Evolutionary conservation across 352 stramenopile species (phyloP).

Genomic region (Globisporangium sylvaticum): DNA sequence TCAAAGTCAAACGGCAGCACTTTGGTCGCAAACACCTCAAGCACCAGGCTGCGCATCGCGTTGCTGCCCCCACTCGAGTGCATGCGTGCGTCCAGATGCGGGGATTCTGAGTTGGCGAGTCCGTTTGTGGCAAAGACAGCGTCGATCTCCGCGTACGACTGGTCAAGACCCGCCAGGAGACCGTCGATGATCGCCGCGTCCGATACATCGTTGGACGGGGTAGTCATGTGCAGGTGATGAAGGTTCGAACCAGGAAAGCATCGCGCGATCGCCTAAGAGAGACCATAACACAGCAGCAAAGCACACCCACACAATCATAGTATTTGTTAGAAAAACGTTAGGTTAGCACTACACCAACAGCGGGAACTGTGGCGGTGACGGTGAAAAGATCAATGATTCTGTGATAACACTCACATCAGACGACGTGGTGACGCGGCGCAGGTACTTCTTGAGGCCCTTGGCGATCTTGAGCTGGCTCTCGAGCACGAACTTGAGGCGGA

Average conservation of each 20-base stretch:
- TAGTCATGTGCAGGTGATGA: neutral
- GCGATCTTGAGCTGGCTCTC: constrained; percentile 46
- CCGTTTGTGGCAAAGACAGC: constrained; percentile 26
- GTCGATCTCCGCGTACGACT: constrained; percentile 28
- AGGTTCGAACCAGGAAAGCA: no score
- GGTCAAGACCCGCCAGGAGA: constrained; percentile 30
- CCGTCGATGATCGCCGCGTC: constrained; percentile 33
- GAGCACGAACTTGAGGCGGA: constrained; percentile 43
- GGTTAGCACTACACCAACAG: neutral
- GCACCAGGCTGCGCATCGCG: neutral
- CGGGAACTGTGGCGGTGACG: neutral
- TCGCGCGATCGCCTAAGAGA: neutral
- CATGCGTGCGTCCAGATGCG: constrained; percentile 22
- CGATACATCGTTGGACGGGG: neutral
- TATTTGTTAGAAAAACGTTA: neutral
- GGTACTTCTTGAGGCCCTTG: constrained; percentile 23
- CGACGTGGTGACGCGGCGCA: neutral
- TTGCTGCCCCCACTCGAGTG: constrained; percentile 4
- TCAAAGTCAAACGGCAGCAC: constrained; percentile 6
- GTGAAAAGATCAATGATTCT: no score
- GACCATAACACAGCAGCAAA: neutral
- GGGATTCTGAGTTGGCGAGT: constrained; percentile 15
- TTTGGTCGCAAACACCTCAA: constrained; percentile 7
- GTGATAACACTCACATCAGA: neutral
- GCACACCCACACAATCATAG: neutral